Evolutionary conservation across 2,329 filamentous ascomycete genomes (phyloP), one percentile per base, ranked within the genome.

Genomic region (Endocalyx cinctus): DNA sequence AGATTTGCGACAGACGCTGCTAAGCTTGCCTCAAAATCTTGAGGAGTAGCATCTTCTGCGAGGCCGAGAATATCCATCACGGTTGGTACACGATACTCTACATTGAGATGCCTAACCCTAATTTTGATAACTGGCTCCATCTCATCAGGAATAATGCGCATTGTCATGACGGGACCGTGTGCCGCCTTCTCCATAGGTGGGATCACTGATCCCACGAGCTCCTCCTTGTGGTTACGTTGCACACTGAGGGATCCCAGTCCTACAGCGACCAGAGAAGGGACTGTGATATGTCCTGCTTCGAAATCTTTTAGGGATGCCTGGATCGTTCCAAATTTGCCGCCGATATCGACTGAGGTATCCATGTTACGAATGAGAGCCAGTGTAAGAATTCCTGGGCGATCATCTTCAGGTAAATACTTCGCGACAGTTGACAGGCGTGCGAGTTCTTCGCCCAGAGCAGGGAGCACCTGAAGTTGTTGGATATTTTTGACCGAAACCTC

Each of bases 331-430:
- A 96, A 67, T 22, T 74, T 70, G 3, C 79, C 74, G 27, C 81
- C 82, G 30, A 90, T 57, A 27, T 84, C 74, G 8, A 86, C 60
- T 17, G 70, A 66, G 7, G 75, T 60, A 17, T 82, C 71, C 6
- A 87, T 48, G 13, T 79, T 76, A 33, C 79, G 75, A 33, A 96
- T 58, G 18, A 78, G 67, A 1, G 74, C 69, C 23, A 98, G 67
- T 0, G 82, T 88, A 23, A 98, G 67, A 14, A 97, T 67, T 0
- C 92, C 92, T 3, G 92, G 92, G 2, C 89, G 77, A 49, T 98
- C 90, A 58, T 98, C 92, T 48, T 98, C 90, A 0, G 92, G 90
- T 3, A 98, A 70, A 55, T 97, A 97, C 55, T 96, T 97, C 6
- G 90, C 77, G 17, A 98, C 87, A 1, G 81, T 89, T 1, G 88